Evolutionary conservation across 495 filamentous ascomycete genomes (phyloP).

Genomic region (Podospora conica): DNA sequence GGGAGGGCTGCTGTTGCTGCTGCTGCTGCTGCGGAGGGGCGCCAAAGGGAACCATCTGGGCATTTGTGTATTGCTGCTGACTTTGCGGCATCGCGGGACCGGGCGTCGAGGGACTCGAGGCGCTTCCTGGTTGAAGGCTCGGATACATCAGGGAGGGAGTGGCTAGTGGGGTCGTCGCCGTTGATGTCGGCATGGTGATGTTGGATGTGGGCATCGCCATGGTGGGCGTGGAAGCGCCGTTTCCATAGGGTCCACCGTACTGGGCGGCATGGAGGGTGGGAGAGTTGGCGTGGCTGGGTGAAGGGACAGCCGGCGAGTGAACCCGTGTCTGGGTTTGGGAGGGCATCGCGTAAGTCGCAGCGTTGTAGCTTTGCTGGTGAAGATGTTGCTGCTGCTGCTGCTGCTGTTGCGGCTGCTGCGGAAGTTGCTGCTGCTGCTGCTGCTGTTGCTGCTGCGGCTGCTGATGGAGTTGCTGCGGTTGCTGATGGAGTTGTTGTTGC

Average conservation of each 20-base stretch:
- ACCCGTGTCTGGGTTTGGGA: neutral
- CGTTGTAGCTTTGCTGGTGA: neutral
- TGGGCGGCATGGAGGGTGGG: slow-evolving; percentile 5
- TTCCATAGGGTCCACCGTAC: slow-evolving; percentile 17
- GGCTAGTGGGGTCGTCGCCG: slow-evolving; percentile 12
- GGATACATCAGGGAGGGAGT: slow-evolving; percentile 19
- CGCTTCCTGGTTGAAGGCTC: slow-evolving; percentile 24
- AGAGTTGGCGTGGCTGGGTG: slow-evolving; percentile 17
- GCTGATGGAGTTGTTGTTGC: slow-evolving; percentile 1
- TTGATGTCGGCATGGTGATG: slow-evolving; percentile 1
- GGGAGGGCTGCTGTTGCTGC: neutral
- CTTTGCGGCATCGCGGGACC: slow-evolving; percentile 14
- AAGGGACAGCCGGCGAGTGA: slow-evolving; percentile 10
- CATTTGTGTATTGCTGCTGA: slow-evolving; percentile 34
- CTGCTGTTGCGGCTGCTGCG: slow-evolving; percentile 1
- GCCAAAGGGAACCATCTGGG: slow-evolving; percentile 31
- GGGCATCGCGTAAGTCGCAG: neutral
- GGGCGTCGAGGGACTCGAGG: slow-evolving; percentile 18
- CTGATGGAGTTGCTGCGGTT: slow-evolving; percentile 1
- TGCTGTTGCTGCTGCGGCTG: slow-evolving; percentile 1
- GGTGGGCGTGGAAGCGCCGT: slow-evolving; percentile 15
- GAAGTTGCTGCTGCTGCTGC: neutral
- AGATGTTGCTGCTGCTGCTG: slow-evolving; percentile 1
- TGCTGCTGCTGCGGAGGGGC: slow-evolving; percentile 10
- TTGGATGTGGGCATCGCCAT: slow-evolving; percentile 10